Evolutionary conservation across 1,284 basidiomycete genomes (phyloP), one percentile per base, ranked within the genome.

Genomic region (Pseudozyma sp.): DNA sequence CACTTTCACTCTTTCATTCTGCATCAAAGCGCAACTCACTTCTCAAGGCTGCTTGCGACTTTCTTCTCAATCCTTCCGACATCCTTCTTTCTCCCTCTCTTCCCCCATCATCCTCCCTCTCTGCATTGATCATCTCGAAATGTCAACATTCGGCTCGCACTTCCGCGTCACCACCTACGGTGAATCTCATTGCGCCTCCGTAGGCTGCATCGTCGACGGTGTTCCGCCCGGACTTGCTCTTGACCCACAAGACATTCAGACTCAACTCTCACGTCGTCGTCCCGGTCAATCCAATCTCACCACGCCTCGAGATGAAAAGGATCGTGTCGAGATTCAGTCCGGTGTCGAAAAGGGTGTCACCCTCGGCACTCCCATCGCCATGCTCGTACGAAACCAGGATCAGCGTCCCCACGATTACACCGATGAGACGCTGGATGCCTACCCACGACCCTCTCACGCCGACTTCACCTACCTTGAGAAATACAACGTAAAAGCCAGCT

Each of bases 401-500:
- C 97, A 99, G 85, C 89, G 97, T 48, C 97, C 97, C 19, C 92
- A 98, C 85, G 97, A 99, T 87, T 99, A 99, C 87, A 92, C 94
- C 79, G 97, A 85, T 65, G 76, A 98, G 87, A 99, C 96, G 0
- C 76, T 85, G 39, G 96, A 99, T 85, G 88, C 95, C 63, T 99
- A 94, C 88, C 97, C 97, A 43, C 91, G 97, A 35, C 97, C 97
- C 18, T 94, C 92, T 77, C 97, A 99, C 85, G 97, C 97, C 54
- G 97, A 99, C 86, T 98, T 93, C 86, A 99, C 97, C 36, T 99
- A 99, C 87, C 90, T 99, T 58, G 91, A 95, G 81, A 99, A 99
- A 85, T 99, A 99, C 86, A 94, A 94, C 38, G 87, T 99, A 85
- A 99, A 99, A 87, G 96, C 97, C 1, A 95, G 93, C 88, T 94